These are phyloP conservation scores for Mycena filopes DNA, from an alignment of 768 basidiomycete species.

Conservation along the genomic window DNA sequence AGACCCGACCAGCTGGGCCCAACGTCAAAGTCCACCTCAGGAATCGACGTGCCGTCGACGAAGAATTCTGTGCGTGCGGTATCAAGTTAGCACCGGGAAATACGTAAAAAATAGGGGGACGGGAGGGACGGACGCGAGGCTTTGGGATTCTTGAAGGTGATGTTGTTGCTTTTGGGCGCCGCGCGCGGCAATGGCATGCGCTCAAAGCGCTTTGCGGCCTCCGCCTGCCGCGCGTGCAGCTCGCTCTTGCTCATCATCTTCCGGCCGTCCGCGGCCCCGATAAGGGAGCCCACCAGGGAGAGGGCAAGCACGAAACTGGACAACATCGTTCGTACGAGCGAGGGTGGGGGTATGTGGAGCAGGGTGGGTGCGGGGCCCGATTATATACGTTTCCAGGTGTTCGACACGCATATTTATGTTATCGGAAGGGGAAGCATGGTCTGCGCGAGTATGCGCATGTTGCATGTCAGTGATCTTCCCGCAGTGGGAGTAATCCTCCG, in stretches of 20 bases:
- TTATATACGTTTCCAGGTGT: conserved; percentile 5
- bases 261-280: conserved; percentile 38
- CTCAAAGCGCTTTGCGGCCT: conserved; percentile 58
- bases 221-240: conserved; percentile 55
- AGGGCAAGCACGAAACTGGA: conserved; percentile 34
- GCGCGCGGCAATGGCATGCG: conserved; percentile 34
- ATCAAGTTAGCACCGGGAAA: not conserved
- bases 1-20: conserved; percentile 83
- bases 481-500: not conserved
- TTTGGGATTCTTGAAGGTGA: conserved; percentile 75
- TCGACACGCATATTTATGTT: conserved; percentile 30
- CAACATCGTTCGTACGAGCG: conserved; percentile 18
- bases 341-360: not conserved
- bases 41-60: conserved; percentile 73
- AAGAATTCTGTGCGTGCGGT: conserved; percentile 62
- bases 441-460: not conserved
- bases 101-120: too few species aligned
- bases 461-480: not conserved
- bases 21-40: conserved; percentile 76
- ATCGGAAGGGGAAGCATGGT: conserved; percentile 31
- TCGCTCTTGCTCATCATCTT: conserved; percentile 53
- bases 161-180: conserved; percentile 55
- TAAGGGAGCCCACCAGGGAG: conserved; percentile 28
- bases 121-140: conserved; percentile 63
- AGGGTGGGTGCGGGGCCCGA: not conserved